A percentile compares a stretch with the other conserved stretches of the same genome.
phyloP scores from a whole-genome alignment of 108 stramenopile genomes.

The Discostella stelligeroides region DNA sequence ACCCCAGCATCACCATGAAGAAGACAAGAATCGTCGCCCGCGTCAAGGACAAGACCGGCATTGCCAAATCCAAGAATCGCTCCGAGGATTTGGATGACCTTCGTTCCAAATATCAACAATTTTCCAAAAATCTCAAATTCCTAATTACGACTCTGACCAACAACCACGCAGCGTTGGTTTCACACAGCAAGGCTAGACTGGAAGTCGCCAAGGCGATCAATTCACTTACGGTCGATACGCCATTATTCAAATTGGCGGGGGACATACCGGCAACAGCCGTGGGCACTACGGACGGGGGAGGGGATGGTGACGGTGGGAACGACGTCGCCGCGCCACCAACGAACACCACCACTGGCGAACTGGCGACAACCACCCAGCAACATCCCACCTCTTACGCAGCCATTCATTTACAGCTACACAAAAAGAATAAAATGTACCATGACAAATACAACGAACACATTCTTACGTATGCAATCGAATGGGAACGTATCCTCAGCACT shows the following conservation, averaged over 20 bases:
- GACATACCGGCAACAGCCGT: constrained; percentile 30
- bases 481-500: constrained; percentile 74
- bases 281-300: constrained; percentile 20
- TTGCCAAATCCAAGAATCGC: constrained; percentile 46
- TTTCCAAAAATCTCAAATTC: constrained; percentile 40
- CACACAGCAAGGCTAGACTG: constrained; percentile 25
- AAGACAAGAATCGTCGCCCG: constrained; percentile 44
- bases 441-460: constrained; percentile 72
- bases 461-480: constrained; percentile 75
- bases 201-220: constrained; percentile 51
- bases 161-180: constrained; percentile 40
- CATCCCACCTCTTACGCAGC: constrained; percentile 37
- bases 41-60: constrained; percentile 48
- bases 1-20: constrained; percentile 18
- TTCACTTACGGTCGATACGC: constrained; percentile 41
- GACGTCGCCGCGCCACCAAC: neutral
- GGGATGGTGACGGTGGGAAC: neutral
- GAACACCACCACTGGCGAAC: neutral
- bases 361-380: neutral
- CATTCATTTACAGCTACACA: constrained; percentile 43
- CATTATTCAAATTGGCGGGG: constrained; percentile 34
- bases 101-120: constrained; percentile 24
- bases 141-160: constrained; percentile 36
- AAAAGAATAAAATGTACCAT: constrained; percentile 58
- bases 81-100: constrained; percentile 32